A percentile compares a stretch with the other conserved stretches of the same genome.
These are phyloP conservation scores for Paraleonurus japonicus DNA, from an alignment of 257 asterid species.

Conservation along the genomic window DNA sequence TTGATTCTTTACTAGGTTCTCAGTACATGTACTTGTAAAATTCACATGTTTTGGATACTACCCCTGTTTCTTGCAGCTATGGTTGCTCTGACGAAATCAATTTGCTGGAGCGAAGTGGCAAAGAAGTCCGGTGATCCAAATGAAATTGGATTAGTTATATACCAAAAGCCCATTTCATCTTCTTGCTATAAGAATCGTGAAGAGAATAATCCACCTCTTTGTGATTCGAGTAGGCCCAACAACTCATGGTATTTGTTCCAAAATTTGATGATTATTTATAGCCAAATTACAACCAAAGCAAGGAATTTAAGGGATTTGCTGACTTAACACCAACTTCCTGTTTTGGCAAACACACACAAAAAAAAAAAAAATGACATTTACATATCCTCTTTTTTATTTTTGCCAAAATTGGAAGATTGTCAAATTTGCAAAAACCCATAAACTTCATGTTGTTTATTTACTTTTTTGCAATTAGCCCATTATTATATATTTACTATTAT, in stretches of 20 bases:
- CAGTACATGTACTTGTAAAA: no score
- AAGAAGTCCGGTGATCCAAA: conserved; percentile 41
- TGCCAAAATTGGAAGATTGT: not conserved
- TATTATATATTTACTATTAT: not conserved
- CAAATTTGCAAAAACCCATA: not conserved
- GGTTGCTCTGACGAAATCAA: conserved; percentile 71
- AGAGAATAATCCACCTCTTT: conserved; percentile 65
- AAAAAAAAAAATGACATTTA: not conserved
- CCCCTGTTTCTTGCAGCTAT: conserved; percentile 59
- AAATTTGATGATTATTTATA: not conserved
- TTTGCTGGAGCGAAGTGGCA: conserved; percentile 82
- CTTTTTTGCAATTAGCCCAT: not conserved
- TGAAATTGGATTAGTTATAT: conserved; percentile 68
- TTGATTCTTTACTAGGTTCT: not conserved
- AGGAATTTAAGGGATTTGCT: not conserved
- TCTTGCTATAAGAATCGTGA: conserved; percentile 70
- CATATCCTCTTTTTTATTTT: not conserved
- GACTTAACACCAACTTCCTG: not conserved
- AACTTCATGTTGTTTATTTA: not conserved
- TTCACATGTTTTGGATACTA: conserved; percentile 10
- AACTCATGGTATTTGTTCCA: conserved; percentile 56
- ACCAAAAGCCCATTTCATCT: conserved; percentile 74
- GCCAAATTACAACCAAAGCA: not conserved
- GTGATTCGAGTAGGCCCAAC: conserved; percentile 51
- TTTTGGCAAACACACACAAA: not conserved